Percentiles rank a stretch among this genome's conserved stretches.
These are phyloP conservation scores for Beauveria brongniartii DNA, from an alignment of 2,329 filamentous ascomycete species.

Conservation along the genomic window DNA sequence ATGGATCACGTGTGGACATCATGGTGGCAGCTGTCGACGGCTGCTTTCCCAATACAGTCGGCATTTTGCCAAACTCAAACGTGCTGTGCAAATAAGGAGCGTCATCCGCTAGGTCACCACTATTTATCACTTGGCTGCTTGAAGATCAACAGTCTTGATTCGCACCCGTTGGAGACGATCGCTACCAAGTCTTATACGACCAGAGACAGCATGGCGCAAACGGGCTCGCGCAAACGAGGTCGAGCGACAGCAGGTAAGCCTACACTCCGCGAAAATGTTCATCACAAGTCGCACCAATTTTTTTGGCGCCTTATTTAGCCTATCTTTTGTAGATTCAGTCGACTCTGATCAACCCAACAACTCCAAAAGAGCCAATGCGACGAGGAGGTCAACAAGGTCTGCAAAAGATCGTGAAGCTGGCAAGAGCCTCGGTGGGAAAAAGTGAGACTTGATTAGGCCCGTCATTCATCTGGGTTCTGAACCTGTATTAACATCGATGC, in stretches of 20 bases:
- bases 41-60: background rate
- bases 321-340: background rate
- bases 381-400: background rate
- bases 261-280: background rate
- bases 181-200: background rate
- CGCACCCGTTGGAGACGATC: background rate
- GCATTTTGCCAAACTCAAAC: background rate
- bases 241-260: background rate
- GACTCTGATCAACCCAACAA: background rate
- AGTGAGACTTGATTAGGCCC: background rate
- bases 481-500: background rate
- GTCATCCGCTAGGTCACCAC: too few species aligned
- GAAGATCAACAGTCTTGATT: background rate
- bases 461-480: background rate
- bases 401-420: background rate
- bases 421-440: background rate
- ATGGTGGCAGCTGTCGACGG: background rate
- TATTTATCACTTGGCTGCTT: too few species aligned
- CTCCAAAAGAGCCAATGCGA: background rate
- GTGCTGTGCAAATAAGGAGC: background rate
- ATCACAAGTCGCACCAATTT: background rate
- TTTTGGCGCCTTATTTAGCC: background rate
- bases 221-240: constrained; percentile 7
- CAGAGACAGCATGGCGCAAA: constrained; percentile 4
- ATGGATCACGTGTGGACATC: background rate